Percentiles rank a stretch among this genome's conserved stretches.
phyloP scores from a whole-genome alignment of 371 early-diverging fungal genomes.

The Sporodiniella umbellata region DNA sequence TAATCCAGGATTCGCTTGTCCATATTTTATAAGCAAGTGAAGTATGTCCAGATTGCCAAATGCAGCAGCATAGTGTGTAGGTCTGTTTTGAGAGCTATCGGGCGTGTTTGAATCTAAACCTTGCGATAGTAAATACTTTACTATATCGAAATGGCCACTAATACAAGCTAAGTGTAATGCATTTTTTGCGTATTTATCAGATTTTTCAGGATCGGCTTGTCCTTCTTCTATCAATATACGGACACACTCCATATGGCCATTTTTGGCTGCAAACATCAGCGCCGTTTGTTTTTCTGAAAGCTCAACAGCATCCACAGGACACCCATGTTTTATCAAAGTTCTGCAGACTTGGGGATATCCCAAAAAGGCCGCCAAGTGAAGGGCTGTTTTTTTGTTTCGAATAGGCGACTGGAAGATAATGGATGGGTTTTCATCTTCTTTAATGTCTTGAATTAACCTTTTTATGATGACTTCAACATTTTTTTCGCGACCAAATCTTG shows the following conservation, averaged over 20 bases:
- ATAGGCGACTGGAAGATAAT: constrained; percentile 33
- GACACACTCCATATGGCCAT: constrained; percentile 50
- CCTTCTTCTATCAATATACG: constrained; percentile 44
- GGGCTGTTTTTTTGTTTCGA: constrained; percentile 41
- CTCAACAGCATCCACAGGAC: constrained; percentile 40
- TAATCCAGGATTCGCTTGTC: constrained; percentile 40
- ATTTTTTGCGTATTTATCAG: constrained; percentile 47
- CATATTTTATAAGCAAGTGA: constrained; percentile 42
- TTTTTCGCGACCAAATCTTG: constrained; percentile 48
- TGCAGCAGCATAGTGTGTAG: constrained; percentile 58
- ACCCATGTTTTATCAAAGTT: constrained; percentile 42
- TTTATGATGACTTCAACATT: constrained; percentile 18
- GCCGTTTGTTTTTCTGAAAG: constrained; percentile 45
- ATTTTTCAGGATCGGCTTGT: constrained; percentile 36
- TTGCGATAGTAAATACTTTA: constrained; percentile 29
- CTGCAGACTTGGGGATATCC: constrained; percentile 48
- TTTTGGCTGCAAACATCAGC: constrained; percentile 42
- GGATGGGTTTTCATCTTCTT: neutral
- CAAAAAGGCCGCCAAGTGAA: constrained; percentile 58
- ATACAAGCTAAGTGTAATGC: constrained; percentile 52
- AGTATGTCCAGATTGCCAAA: constrained; percentile 48
- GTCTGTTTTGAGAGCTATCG: constrained; percentile 51
- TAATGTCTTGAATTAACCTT: neutral
- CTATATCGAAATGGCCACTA: constrained; percentile 46
- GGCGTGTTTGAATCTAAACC: constrained; percentile 47